phyloP scores from a whole-genome alignment of 2,329 filamentous ascomycete species.

The Colletotrichum caudatum region DNA sequence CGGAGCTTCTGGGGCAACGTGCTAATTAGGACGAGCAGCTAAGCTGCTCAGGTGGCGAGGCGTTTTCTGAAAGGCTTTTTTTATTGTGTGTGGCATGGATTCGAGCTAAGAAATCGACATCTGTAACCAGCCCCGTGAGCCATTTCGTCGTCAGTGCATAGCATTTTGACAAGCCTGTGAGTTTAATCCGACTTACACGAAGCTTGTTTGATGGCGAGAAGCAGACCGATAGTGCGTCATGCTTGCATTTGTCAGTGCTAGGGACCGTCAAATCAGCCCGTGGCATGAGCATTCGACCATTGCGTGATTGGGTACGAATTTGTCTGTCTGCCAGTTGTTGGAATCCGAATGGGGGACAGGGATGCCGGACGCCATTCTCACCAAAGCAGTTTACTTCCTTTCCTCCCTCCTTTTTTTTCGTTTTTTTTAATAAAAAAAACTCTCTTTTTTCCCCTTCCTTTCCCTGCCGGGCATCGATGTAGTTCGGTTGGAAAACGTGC shows the following conservation, averaged over 20 bases:
- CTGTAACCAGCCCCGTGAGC: constrained; percentile 27
- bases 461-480: neutral
- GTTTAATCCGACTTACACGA: constrained; percentile 28
- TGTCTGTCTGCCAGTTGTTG: constrained; percentile 4
- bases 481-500: constrained; percentile 3
- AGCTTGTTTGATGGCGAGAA: constrained; percentile 36
- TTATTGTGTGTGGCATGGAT: constrained; percentile 17
- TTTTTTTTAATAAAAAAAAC: too few relatives aligned
- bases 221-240: constrained; percentile 39
- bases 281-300: constrained; percentile 13
- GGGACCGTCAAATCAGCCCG: constrained; percentile 15
- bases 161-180: constrained; percentile 24
- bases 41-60: constrained; percentile 13
- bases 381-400: neutral
- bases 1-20: constrained; percentile 24
- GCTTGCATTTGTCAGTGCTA: constrained; percentile 28
- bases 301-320: constrained; percentile 28
- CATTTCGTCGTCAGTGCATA: constrained; percentile 31
- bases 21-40: constrained; percentile 27
- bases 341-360: constrained; percentile 31
- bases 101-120: constrained; percentile 19
- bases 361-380: constrained; percentile 23
- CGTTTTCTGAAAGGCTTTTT: constrained; percentile 20
- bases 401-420: too few relatives aligned
- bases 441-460: neutral